Evolutionary conservation across 2,329 filamentous ascomycete genomes (phyloP), one percentile per base, ranked within the genome.

Genomic region (Fusarium piperis): DNA sequence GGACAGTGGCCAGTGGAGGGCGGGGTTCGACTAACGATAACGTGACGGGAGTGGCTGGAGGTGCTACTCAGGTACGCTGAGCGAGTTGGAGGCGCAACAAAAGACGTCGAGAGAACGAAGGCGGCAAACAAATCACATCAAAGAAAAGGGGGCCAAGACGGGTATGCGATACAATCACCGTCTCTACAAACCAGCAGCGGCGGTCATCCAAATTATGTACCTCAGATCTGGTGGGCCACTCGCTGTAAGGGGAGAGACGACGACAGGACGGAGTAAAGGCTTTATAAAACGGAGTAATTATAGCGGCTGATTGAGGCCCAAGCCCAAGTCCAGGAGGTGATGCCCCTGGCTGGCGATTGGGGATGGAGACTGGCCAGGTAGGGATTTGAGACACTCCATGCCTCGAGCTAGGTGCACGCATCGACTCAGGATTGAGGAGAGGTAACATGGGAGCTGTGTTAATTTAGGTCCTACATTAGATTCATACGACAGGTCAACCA

Each of bases 1-100:
- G 44, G 44, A 51, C 44, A 51, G 44, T 48, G 44, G 44, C 44
- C 44, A 28, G 71, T 68, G 65, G 64, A 76, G 68, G 74, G 75
- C 75, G 75, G 75, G 75, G 75, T 77, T 72, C 72, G 61, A 59
- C 59, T 55, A 56, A 59, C 64, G 65, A 77, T 75, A 77, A 77
- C 75, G 75, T 76, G 75, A 77, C 69, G 64, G 69, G 75, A 77
- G 72, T 77, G 75, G 75, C 73, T 76, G 70, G 64, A 73, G 68
- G 66, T 23, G 23, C 23, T 23, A 23, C 23, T 23, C 23, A 23
- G 23, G 23, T 64, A 60, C 72, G 69, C 65, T 64, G 69, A 63
- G 66, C 38, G 56, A 72, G 59, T 56, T 65, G 60, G 58, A 73
- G 61, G 67, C 70, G 61, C 55, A 68, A 59, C 60, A 55, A 56